Evolutionary conservation across 2,329 filamentous ascomycete species (phyloP), one percentile per base, ranked within the genome.

Genomic region (Aspergillus sp.): DNA sequence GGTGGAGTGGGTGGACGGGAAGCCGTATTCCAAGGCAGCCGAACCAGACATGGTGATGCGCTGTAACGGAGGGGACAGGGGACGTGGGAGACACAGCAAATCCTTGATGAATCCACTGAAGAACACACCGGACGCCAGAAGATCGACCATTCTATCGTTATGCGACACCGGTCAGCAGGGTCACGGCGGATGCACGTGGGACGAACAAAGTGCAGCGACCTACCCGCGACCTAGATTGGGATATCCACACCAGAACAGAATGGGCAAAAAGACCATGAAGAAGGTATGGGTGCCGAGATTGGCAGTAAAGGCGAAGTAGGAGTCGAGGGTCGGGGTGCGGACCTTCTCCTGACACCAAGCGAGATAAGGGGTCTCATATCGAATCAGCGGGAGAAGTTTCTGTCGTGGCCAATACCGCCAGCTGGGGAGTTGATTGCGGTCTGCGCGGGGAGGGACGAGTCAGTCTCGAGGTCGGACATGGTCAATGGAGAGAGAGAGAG

Each of bases 281-380:
- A 96, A 97, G 0, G 94, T 99, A 74, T 99, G 94, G 0, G 94
- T 99, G 60, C 94, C 90, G 50, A 97, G 82, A 72, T 97, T 99
- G 58, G 94, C 94, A 0, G 92, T 95, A 60, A 95, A 90, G 47
- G 94, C 93, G 73, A 99, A 99, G 77, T 96, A 99, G 57, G 90
- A 90, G 73, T 99, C 94, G 65, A 97, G 85, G 8, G 88, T 82
- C 1, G 90, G 90, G 17, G 89, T 87, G 65, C 93, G 88, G 69
- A 93, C 73, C 68, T 79, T 84, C 60, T 86, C 82, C 79, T 99
- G 94, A 66, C 96, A 76, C 76, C 83, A 87, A 52, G 93, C 93
- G 16, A 99, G 85, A 73, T 95, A 94, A 1, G 92, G 93, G 26
- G 94, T 99, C 77, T 99, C 94, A 87, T 87, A 92, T 69, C 94